Base-by-base conservation (phyloP, 352 stramenopile species). In the Phytophthora litchii region DNA sequence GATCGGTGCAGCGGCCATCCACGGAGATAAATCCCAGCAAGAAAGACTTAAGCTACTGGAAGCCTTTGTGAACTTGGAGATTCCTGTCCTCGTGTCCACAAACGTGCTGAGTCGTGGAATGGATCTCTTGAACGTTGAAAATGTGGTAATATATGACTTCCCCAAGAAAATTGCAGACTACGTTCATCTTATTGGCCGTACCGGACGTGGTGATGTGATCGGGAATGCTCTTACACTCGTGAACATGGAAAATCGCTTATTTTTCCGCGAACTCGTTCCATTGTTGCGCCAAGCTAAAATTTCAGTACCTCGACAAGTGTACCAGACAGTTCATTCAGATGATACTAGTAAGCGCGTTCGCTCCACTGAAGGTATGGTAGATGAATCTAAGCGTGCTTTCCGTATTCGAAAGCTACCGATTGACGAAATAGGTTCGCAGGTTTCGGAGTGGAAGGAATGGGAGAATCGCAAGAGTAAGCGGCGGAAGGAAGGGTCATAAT, bases 141-240 rank as follows among this genome's bases (percentile, higher is more conserved):
- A 82, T 17, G 78, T 93, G 10, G 80, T 92, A 8, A 62, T 93
- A 1, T 93, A 91, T 60, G 84, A 93, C 42, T 77, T 88, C 10
- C 84, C 84, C 5, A 70, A 69, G 20, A 80, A 67, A 27, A 43
- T 84, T n/a, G 32, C 44, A 11, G 80, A 91, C 21, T 93, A 84
- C 43, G 47, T 93, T 49, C 84, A 93, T 48, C 51, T 91, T 9
- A 69, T 85, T 36, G 84, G 84, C 12, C 79, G 83, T 12, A 75
- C 65, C 13, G 76, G 76, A 3, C 74, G 78, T 49, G 49, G 62
- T 10, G 34, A 68, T 12, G 12, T 12, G 3, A 50, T 19, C 14
- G 74, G 72, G 16, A 69, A 58, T 32, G 67, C 65, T n/a, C 40
- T 84, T 8, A 68, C 72, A 42, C 67, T 86, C 29, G 56, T 91